Conservation (phyloP, 768 basidiomycete genomes). For the Russula griseocarnosa region DNA sequence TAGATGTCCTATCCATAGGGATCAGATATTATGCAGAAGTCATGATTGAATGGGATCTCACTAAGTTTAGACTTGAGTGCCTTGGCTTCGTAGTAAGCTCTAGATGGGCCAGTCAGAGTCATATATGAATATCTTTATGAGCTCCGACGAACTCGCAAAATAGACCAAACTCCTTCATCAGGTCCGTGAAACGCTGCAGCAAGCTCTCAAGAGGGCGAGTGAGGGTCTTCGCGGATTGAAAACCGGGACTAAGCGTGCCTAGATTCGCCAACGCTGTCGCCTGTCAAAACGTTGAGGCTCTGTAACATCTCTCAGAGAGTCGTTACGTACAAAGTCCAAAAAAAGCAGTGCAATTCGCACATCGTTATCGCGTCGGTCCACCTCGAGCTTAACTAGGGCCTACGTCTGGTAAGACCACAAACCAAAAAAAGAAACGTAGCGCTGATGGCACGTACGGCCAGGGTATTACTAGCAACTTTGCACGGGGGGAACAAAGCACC, state of each 20-base stretch:
- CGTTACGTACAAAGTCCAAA: conserved; percentile 12
- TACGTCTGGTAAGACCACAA: neutral
- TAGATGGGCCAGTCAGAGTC: neutral
- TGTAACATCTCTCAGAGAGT: neutral
- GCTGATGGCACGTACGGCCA: conserved; percentile 5
- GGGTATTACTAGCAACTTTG: conserved; percentile 9
- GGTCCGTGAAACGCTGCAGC: neutral
- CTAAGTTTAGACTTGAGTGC: conserved; percentile 21
- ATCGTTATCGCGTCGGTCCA: conserved; percentile 20
- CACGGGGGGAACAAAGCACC: conserved; percentile 20
- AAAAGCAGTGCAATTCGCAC: conserved; percentile 17
- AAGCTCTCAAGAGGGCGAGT: conserved; percentile 11
- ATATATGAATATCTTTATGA: neutral
- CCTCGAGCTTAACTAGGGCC: conserved; percentile 18
- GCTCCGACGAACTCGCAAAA: conserved; percentile 19
- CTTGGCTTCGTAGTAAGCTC: conserved; percentile 18
- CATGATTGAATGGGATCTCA: neutral
- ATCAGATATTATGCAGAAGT: neutral
- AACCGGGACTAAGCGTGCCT: conserved; percentile 17
- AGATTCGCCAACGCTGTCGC: conserved; percentile 18
- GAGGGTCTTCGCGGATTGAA: conserved; percentile 12
- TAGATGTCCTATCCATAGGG: conserved; percentile 5
- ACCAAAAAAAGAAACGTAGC: neutral
- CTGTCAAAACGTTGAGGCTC: neutral
- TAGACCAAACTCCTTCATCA: conserved; percentile 23